Evolutionary conservation across 805 yeast genomes (phyloP).

Genomic region (Candida broadrunensis): DNA sequence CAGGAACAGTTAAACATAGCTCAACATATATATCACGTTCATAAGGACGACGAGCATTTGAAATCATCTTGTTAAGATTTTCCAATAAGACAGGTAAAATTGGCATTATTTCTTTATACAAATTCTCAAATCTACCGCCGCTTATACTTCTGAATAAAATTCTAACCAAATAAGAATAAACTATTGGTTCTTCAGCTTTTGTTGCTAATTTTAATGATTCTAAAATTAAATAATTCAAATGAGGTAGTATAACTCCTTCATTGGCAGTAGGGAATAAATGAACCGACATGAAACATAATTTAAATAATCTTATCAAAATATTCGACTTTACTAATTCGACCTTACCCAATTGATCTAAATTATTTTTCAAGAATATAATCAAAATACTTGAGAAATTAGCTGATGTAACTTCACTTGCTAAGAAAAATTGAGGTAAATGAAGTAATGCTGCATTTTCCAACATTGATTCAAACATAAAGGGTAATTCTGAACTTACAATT

Average conservation of each 20-base stretch:
- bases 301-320: constrained; percentile 81
- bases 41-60: constrained; percentile 80
- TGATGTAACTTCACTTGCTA: constrained; percentile 92
- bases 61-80: constrained; percentile 76
- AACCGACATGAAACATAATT: constrained; percentile 93
- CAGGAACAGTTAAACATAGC: constrained; percentile 93
- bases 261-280: constrained; percentile 84
- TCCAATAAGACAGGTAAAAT: constrained; percentile 82
- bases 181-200: constrained; percentile 84
- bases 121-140: constrained; percentile 91
- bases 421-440: constrained; percentile 89
- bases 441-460: constrained; percentile 79
- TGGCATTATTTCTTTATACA: constrained; percentile 92
- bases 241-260: constrained; percentile 85
- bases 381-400: constrained; percentile 86
- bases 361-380: constrained; percentile 69
- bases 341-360: constrained; percentile 76
- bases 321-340: constrained; percentile 74
- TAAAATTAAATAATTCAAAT: constrained; percentile 77
- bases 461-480: constrained; percentile 73
- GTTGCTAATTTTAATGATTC: constrained; percentile 78
- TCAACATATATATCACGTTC: constrained; percentile 95
- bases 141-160: constrained; percentile 92
- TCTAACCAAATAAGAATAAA: constrained; percentile 83
- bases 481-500: constrained; percentile 77